Base-by-base conservation (phyloP, 495 filamentous ascomycete species). In the Daldinia caldariorum region DNA sequence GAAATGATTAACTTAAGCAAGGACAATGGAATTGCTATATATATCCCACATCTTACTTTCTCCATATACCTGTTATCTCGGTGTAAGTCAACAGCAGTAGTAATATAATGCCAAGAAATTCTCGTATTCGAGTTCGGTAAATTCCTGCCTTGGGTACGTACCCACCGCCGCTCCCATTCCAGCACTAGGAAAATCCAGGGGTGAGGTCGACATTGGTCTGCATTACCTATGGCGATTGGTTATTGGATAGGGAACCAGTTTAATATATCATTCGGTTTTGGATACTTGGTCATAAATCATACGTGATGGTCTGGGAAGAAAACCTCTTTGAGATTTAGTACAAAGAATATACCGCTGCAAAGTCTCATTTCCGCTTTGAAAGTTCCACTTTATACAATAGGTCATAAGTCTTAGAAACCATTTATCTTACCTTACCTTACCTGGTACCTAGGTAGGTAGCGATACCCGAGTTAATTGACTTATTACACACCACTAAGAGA, bases 91-190 rank as follows among this genome's bases (percentile, higher is more conserved):
- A 43, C 39, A n/a, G 14, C 39, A n/a, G 14, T 20, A 9, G 4
- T 18, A 47, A 47, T 47, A 47, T 47, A 47, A 47, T 47, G 43
- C 43, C 43, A 47, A 47, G 43, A 47, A 9, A 22, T 47, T 47
- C 18, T 47, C 43, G 43, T 47, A 47, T 47, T 47, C 43, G 43
- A 47, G 43, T 47, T 47, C 43, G 43, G 8, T 12, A 47, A 47
- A 18, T 10, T 7, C 34, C 9, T 35, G 9, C 34, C 34, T 47
- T 47, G 18, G 43, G 16, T 47, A 47, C 43, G 43, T 47, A 47
- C 43, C 16, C 43, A 47, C 43, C 9, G 10, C 43, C 16, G 10
- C 43, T 35, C 6, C 2, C 0, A 47, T 47, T 47, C 43, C 20
- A 22, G 43, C 18, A 22, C 16, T 22, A 47, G 20, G 43, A 22